These are phyloP conservation scores for Chalciporus pseudorubinellus DNA, from an alignment of 768 basidiomycete genomes.

Conservation along the genomic window DNA sequence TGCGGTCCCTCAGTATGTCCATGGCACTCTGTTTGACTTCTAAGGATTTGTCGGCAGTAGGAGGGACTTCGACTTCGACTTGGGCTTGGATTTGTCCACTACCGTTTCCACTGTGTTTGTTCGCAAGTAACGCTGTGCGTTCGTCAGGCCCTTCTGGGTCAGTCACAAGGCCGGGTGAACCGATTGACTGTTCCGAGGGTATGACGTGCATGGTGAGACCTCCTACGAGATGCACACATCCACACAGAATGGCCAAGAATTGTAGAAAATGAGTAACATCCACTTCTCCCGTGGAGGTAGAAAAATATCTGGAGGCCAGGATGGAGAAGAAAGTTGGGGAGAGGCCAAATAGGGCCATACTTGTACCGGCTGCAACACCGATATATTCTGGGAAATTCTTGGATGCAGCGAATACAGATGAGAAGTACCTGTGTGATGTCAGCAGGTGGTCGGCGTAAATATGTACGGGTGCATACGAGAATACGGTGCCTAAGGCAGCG, in stretches of 20 bases:
- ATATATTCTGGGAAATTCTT: conserved; percentile 64
- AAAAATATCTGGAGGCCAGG: conserved; percentile 63
- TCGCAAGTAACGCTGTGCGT: conserved; percentile 29
- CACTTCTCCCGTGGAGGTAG: conserved; percentile 40
- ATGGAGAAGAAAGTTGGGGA: conserved; percentile 73
- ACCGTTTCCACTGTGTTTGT: conserved; percentile 16
- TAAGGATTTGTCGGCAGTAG: conserved; percentile 22
- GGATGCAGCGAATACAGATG: conserved; percentile 72
- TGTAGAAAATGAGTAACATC: conserved; percentile 50
- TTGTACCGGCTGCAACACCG: conserved; percentile 63
- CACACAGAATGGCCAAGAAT: conserved; percentile 57
- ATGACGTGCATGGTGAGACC: conserved; percentile 40
- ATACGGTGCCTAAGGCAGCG: conserved; percentile 65
- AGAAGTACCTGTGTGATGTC: conserved; percentile 52
- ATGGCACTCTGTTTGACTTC: conserved; percentile 28
- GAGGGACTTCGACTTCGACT: conserved; percentile 20
- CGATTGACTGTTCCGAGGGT: conserved; percentile 10
- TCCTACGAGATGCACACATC: conserved; percentile 53
- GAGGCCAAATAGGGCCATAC: conserved; percentile 75
- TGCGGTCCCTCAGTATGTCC: conserved; percentile 49
- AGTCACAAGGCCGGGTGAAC: not conserved
- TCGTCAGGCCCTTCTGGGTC: conserved; percentile 29
- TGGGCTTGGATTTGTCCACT: conserved; percentile 10
- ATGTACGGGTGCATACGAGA: conserved; percentile 52
- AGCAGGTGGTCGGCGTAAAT: not conserved